A percentile compares a stretch with the other conserved stretches of the same genome.
phyloP scores from a whole-genome alignment of 345 rosid species.

The Physaria fendleri region DNA sequence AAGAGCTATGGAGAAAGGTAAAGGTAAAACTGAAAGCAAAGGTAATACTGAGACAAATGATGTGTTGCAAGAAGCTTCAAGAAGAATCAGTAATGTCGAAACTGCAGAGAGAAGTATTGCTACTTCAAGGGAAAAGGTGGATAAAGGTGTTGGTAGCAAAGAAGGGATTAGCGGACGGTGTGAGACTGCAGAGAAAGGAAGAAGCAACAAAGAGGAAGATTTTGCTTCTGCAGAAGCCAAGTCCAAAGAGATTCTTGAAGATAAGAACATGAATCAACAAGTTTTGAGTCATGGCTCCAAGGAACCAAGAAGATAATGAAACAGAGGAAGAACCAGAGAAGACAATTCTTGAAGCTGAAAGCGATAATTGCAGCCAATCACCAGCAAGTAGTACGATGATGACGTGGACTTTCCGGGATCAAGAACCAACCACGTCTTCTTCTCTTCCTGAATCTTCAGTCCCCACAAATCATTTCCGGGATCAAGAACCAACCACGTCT shows the following conservation, averaged over 20 bases:
- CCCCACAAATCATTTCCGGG: conserved; percentile 21
- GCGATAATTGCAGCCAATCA: conserved; percentile 38
- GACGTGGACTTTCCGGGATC: conserved; percentile 51
- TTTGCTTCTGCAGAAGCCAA: background rate
- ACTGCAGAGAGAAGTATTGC: conserved; percentile 20
- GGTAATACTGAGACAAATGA: background rate
- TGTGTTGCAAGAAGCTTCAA: conserved; percentile 26
- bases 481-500: conserved; percentile 33
- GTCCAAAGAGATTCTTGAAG: background rate
- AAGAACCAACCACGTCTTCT: conserved; percentile 31
- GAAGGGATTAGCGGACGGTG: background rate
- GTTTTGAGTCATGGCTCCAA: conserved; percentile 3
- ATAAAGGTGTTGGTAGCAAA: background rate
- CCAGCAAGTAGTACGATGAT: conserved; percentile 32
- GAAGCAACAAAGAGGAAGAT: background rate
- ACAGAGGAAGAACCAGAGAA: conserved; percentile 31
- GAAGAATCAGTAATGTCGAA: conserved; percentile 19
- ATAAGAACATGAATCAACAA: conserved; percentile 1
- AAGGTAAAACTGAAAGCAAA: background rate
- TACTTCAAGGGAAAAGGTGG: conserved; percentile 13
- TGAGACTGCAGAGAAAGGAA: conserved; percentile 5
- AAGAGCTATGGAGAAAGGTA: conserved; percentile 3
- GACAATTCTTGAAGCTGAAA: conserved; percentile 32
- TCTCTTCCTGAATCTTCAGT: conserved; percentile 23
- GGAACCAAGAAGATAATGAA: conserved; percentile 24